Conservation (phyloP, 2,329 filamentous ascomycete genomes). For the Colletotrichum truncatum region DNA sequence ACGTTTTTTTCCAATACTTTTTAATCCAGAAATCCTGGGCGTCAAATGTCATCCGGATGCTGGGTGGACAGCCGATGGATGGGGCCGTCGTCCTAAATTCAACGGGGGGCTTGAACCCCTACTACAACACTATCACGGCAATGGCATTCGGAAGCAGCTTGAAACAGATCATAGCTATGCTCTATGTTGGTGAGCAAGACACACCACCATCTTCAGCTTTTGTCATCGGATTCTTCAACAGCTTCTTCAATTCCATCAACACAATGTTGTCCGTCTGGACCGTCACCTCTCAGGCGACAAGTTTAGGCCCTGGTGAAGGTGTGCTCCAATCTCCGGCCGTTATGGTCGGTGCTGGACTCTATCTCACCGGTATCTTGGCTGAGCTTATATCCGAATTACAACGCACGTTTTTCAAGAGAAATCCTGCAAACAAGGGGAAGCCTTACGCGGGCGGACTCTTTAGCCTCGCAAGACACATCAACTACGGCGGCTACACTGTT, state of each 20-base stretch:
- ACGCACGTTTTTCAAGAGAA: slow-evolving; percentile 1
- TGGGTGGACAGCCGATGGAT: not conserved
- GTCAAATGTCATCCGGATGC: fast-evolving
- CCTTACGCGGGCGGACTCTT: slow-evolving; percentile 2
- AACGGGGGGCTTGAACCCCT: not conserved
- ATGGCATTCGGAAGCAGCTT: slow-evolving; percentile 2
- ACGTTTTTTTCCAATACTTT: not conserved
- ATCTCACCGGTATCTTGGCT: not conserved
- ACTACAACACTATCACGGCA: not conserved
- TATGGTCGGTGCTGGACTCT: not conserved
- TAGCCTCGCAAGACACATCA: slow-evolving; percentile 4
- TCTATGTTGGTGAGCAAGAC: not conserved
- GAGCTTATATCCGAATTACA: not conserved
- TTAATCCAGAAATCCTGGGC: not conserved
- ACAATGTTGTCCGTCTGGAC: not conserved
- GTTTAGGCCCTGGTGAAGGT: not conserved
- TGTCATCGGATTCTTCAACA: slow-evolving; percentile 1
- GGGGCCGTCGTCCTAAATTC: fast-evolving
- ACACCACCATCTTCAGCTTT: not conserved
- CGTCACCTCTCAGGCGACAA: not conserved
- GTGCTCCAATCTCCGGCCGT: not conserved
- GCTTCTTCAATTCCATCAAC: not conserved
- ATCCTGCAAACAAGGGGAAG: slow-evolving; percentile 4
- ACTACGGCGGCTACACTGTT: slow-evolving; percentile 10
- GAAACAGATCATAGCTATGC: not conserved